Percentiles rank a stretch among this genome's conserved stretches.
These are phyloP conservation scores for Ulota crispa DNA, from an alignment of 225 moss, liverwort and hornwort genomes.

Conservation along the genomic window DNA sequence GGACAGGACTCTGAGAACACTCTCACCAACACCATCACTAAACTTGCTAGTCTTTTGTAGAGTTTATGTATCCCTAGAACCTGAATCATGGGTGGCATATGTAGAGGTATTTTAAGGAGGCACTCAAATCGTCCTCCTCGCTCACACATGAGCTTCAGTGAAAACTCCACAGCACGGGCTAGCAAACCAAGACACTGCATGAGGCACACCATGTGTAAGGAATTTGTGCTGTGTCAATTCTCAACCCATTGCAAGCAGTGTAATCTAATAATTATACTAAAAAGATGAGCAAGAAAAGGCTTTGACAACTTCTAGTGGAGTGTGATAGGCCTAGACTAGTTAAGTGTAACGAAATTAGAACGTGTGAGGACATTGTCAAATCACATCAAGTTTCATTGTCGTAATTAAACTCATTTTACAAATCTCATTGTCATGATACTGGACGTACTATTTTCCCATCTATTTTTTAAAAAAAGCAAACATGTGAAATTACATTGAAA, in stretches of 20 bases:
- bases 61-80: neutral
- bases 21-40: neutral
- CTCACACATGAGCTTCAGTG: slow-evolving; percentile 14
- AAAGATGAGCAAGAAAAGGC: neutral
- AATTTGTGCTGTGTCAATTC: neutral
- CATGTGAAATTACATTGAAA: neutral
- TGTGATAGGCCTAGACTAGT: neutral
- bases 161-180: neutral
- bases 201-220: neutral
- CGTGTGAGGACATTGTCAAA: neutral
- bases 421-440: neutral
- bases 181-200: neutral
- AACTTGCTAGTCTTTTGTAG: neutral
- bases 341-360: neutral
- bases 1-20: neutral
- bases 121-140: neutral
- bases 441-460: neutral
- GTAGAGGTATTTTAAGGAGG: neutral
- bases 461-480: neutral
- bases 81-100: slow-evolving; percentile 10
- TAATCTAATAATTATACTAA: neutral
- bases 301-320: neutral
- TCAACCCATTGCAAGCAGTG: neutral
- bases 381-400: neutral
- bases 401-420: neutral